Conservation (phyloP, 202 grass and related monocot genomes). For the Alloteropsis angusta region DNA sequence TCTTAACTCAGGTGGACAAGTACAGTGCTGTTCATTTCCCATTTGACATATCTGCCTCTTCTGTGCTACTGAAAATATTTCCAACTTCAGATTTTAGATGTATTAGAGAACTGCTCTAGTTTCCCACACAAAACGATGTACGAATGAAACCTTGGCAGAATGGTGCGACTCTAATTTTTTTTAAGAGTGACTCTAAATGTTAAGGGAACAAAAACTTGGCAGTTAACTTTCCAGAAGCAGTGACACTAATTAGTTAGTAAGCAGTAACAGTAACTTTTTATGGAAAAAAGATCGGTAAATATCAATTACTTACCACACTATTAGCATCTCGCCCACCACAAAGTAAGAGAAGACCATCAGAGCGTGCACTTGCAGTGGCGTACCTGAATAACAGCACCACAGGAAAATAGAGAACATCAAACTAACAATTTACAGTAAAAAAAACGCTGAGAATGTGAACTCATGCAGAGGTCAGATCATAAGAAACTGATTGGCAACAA, state of each 20-base stretch:
- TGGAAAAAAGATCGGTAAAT: background rate
- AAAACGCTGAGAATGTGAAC: conserved; percentile 14
- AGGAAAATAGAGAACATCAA: conserved; percentile 24
- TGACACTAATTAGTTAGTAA: background rate
- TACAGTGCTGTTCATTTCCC: conserved; percentile 1
- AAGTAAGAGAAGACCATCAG: conserved; percentile 95
- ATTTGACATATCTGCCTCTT: background rate
- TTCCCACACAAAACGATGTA: background rate
- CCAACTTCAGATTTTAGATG: conserved; percentile 2
- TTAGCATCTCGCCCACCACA: conserved; percentile 95
- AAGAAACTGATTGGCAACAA: conserved; percentile 30
- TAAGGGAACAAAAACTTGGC: background rate
- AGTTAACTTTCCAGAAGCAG: background rate
- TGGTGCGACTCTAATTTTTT: background rate
- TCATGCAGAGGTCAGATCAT: conserved; percentile 20
- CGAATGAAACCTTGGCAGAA: background rate
- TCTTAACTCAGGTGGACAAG: background rate
- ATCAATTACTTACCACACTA: conserved; percentile 65
- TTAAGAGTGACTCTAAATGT: background rate
- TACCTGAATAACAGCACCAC: conserved; percentile 58
- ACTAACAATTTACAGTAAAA: conserved; percentile 11
- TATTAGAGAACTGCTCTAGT: background rate
- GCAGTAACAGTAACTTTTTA: background rate
- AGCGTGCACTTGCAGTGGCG: conserved; percentile 98
- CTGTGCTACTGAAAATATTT: background rate